Evolutionary conservation across 1,284 basidiomycete genomes (phyloP), one percentile per base, ranked within the genome.

Genomic region (Ceratobasidium sp.): DNA sequence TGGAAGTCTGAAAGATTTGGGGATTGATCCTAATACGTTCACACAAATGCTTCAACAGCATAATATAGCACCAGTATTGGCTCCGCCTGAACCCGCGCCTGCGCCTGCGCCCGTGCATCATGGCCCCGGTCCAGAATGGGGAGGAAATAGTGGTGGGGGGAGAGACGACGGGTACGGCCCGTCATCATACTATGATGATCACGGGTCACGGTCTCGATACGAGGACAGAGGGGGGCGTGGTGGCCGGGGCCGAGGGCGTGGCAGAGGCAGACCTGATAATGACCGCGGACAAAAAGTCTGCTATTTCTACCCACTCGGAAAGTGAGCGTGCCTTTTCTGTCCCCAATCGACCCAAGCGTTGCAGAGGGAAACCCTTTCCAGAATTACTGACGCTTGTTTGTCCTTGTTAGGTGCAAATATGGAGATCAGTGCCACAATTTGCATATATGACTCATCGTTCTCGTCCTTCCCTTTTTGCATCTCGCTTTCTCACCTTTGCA

Each of bases 291-390:
- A 89, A 88, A 89, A 88, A 89, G 88, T 89, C 84, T 93, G 92
- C 90, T 90, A 85, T 86, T 93, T 92, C 86, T 93, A 89, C 87
- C 88, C 88, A 84, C 87, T 89, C 87, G 92, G 92, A 92, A 93
- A 92, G 92, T 90, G 88, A 93, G 92, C 89, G 58, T 74, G 61
- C 75, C 49, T 73, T 69, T 29, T 75, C 75, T 41, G 53, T 68
- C 74, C 54, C 72, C 43, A 56, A 51, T 51, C 54, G 72, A 76
- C 74, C 74, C 61, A 46, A 46, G 56, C 79, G 66, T 74, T 80
- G 81, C 80, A 84, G 83, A 82, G 81, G 81, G 79, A 78, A 80
- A 83, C 83, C 83, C 86, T 89, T 31, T 9, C n/a, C 9, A n/a
- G 24, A 11, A n/a, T 51, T 72, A 53, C 66, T 62, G 84, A 88